These are phyloP conservation scores for Sicyos baderoa DNA, from an alignment of 306 rosid species.

Conservation along the genomic window DNA sequence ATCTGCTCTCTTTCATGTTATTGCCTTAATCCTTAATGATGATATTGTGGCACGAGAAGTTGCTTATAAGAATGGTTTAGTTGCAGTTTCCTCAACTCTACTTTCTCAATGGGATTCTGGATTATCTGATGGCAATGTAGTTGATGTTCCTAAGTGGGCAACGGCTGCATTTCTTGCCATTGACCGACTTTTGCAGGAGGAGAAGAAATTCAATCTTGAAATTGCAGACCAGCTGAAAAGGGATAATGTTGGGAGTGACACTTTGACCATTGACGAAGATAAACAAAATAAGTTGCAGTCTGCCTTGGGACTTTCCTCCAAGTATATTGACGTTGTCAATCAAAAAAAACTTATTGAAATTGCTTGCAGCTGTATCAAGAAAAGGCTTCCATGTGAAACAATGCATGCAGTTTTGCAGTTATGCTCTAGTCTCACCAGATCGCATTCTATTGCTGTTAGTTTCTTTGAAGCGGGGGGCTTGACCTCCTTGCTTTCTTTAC, in stretches of 20 bases:
- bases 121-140: conserved; percentile 34
- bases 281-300: conserved; percentile 63
- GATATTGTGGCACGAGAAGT: conserved; percentile 68
- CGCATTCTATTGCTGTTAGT: conserved; percentile 68
- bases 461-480: conserved; percentile 83
- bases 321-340: conserved; percentile 52
- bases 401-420: conserved; percentile 80
- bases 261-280: conserved; percentile 69
- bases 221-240: conserved; percentile 70
- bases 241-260: conserved; percentile 43
- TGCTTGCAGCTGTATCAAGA: conserved; percentile 73
- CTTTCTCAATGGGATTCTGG: conserved; percentile 71
- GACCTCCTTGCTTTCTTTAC: conserved; percentile 71
- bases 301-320: conserved; percentile 55
- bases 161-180: conserved; percentile 85
- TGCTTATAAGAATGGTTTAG: conserved; percentile 68
- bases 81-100: conserved; percentile 57
- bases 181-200: conserved; percentile 82
- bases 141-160: conserved; percentile 77
- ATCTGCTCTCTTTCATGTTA: conserved; percentile 82
- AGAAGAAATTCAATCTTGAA: conserved; percentile 73
- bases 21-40: conserved; percentile 83
- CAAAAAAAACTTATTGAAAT: conserved; percentile 82
- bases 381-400: conserved; percentile 78
- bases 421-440: conserved; percentile 79